phyloP scores from a whole-genome alignment of 1,284 basidiomycete genomes.

The Moesziomyces aphidis region DNA sequence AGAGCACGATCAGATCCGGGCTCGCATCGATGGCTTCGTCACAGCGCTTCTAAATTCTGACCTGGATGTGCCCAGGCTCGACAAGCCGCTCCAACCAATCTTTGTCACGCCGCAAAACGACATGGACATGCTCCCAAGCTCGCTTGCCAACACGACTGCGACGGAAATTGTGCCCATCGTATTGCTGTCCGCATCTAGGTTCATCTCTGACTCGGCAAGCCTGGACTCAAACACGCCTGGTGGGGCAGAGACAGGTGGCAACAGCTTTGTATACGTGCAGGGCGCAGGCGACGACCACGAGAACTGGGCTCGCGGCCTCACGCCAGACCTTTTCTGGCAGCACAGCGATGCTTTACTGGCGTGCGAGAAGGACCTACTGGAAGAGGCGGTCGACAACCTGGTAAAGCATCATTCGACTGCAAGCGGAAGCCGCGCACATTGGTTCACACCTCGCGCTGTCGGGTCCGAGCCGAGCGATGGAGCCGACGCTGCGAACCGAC shows the following conservation, averaged over 20 bases:
- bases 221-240: slow-evolving; percentile 21
- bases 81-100: slow-evolving; percentile 74
- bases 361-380: slow-evolving; percentile 70
- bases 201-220: slow-evolving; percentile 72
- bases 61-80: slow-evolving; percentile 67
- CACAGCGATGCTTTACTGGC: slow-evolving; percentile 73
- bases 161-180: slow-evolving; percentile 75
- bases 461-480: no score
- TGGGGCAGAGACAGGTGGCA: neutral
- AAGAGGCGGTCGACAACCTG: slow-evolving; percentile 65
- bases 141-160: neutral
- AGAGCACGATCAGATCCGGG: slow-evolving; percentile 75
- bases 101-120: slow-evolving; percentile 71
- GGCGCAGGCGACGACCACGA: slow-evolving; percentile 92
- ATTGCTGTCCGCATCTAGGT: slow-evolving; percentile 81
- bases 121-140: neutral
- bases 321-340: slow-evolving; percentile 79
- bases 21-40: slow-evolving; percentile 77
- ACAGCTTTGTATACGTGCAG: slow-evolving; percentile 81
- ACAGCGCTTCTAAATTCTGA: slow-evolving; percentile 72
- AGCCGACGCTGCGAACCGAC: neutral
- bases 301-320: slow-evolving; percentile 82
- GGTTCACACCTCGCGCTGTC: slow-evolving; percentile 27
- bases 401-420: slow-evolving; percentile 4
- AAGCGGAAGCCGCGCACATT: slow-evolving; percentile 7